Percentiles rank a stretch among this genome's conserved stretches.
phyloP scores from a whole-genome alignment of 2,329 filamentous ascomycete genomes.

The Diaporthe caulivora region DNA sequence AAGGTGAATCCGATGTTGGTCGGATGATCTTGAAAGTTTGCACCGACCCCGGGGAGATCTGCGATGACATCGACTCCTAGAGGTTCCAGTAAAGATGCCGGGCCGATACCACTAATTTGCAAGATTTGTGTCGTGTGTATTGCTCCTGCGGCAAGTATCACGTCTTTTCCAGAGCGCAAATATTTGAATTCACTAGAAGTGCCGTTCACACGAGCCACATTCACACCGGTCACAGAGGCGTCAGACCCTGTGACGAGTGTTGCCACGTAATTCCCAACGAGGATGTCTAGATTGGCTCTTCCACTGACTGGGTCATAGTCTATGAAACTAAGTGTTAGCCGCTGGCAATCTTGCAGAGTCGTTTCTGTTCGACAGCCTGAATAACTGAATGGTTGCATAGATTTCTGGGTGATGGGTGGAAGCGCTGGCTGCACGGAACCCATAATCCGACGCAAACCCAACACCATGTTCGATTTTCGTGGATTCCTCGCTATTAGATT shows the following conservation, averaged over 20 bases:
- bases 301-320: constrained; percentile 17
- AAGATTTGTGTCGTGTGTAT: constrained; percentile 54
- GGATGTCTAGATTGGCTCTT: constrained; percentile 6
- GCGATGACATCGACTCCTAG: constrained; percentile 56
- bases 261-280: constrained; percentile 9
- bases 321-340: neutral
- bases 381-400: neutral
- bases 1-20: constrained; percentile 46
- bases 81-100: constrained; percentile 55
- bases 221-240: neutral
- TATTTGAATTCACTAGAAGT: neutral
- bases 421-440: neutral
- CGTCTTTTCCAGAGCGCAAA: constrained; percentile 48
- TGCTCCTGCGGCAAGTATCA: constrained; percentile 58
- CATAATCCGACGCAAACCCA: neutral
- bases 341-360: neutral
- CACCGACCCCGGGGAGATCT: constrained; percentile 60
- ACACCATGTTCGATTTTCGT: fast-evolving
- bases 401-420: too few relatives aligned
- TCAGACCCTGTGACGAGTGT: neutral
- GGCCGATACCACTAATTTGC: constrained; percentile 54
- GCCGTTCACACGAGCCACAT: constrained; percentile 17
- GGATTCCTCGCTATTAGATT: neutral
- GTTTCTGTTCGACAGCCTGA: too few relatives aligned
- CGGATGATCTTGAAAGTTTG: constrained; percentile 62